Base-by-base conservation (phyloP, 1,284 basidiomycete genomes). In the Anthracocystis walkeri region DNA sequence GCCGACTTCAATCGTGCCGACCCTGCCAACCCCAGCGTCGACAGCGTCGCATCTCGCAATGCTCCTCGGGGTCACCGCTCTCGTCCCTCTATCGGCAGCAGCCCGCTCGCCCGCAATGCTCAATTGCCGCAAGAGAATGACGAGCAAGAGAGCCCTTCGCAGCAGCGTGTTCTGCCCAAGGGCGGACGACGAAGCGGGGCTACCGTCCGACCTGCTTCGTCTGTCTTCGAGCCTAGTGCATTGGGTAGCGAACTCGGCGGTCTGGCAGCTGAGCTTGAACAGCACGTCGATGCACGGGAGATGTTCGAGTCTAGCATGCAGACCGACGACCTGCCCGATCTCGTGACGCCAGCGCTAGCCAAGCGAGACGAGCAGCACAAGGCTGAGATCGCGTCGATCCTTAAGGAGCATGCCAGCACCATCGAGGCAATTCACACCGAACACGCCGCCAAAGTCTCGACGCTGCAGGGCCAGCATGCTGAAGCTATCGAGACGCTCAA, bases 221-320 rank as follows among this genome's bases (percentile, higher is more conserved):
- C 56, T 29, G 63, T 71, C 44, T 74, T 59, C 45, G 72, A 75
- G 45, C 74, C 74, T 11, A 74, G 66, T 52, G 75, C 74, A 7
- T 65, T 81, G 2, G 79, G 79, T 38, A 73, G 70, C 54, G 79
- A 81, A 56, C 69, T 81, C 18, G 70, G 55, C 33, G 73, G 66
- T 27, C 23, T 75, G 46, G 75, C 63, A 11, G 59, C 51, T 20
- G 73, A 67, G 57, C 54, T 66, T 8, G 49, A 58, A 23, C 55
- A 60, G 35, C 48, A 69, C 23, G 49, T n/a, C 7, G 56, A 58
- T 11, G 46, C 54, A 29, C 63, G 58, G 38, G 73, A 68, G 50
- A 60, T 63, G 62, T 58, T 46, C 23, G 64, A 76, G 38, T 53
- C 44, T 21, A 55, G 50, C 46, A 59, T 65, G 60, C 65, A 75